Evolutionary conservation across 2,329 filamentous ascomycete species (phyloP), one percentile per base, ranked within the genome.

Genomic region (Colletotrichum spaethianum): DNA sequence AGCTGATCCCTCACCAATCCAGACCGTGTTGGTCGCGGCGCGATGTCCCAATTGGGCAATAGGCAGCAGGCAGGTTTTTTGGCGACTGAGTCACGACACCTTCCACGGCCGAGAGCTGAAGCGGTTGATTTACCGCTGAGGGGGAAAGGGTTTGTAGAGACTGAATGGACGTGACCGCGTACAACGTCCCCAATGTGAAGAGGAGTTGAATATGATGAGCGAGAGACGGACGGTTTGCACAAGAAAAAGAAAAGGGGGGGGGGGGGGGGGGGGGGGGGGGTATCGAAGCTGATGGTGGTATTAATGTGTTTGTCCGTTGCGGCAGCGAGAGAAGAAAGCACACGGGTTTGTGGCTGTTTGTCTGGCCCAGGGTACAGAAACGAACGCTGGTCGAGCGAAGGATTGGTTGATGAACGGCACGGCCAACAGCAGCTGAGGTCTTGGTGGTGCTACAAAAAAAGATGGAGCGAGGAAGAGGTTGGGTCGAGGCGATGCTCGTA

Each of bases 21-120:
- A 44, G 52, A 40, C 28, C 57, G 44, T 26, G 44, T 48, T 55
- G 57, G 50, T 44, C 26, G 26, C 65, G 31, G 52, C 59, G 38
- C 59, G 38, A 28, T 59, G 46, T 46, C 59, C 66, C 70, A 48
- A 64, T 72, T 42, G 70, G 61, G 70, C 53, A 69, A 64, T 64
- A 70, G 59, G 64, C 65, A 69, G 60, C 65, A 72, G 60, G 38
- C 65, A 46, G 69, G 33, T 8, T 40, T 31, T 31, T 33, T 23
- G 44, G 28, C 44, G 59, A 60, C 60, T 42, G 70, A 70, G 70
- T 70, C 65, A 72, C 52, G 60, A 60, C 66, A 52, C 56, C 31
- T 67, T 50, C 20, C 12, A 48, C 42, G 42, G 18, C 44, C 4
- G 23, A 57, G 23, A 18, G 48, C 20, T 28, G 11, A 12, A 55